phyloP scores from a whole-genome alignment of 352 stramenopile species.

The Phytophthora capsici region DNA sequence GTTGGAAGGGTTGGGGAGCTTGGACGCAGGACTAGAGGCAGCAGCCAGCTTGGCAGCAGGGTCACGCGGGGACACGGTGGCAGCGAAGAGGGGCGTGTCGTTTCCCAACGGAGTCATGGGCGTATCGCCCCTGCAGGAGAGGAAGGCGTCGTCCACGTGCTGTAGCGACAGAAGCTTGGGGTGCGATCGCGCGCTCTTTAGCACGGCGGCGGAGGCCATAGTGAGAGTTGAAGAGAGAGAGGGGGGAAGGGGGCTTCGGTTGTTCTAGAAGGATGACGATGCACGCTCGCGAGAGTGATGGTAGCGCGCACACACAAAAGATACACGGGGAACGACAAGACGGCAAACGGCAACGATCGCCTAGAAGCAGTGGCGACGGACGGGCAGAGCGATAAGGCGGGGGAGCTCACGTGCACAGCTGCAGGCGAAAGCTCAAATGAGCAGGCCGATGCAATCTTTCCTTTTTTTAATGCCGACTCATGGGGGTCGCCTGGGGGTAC shows the following conservation, averaged over 20 bases:
- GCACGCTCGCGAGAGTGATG: constrained; percentile 37
- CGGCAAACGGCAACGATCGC: constrained; percentile 31
- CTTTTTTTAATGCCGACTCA: constrained; percentile 32
- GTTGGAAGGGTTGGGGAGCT: constrained; percentile 4
- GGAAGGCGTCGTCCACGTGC: constrained; percentile 46
- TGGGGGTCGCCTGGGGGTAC: constrained; percentile 5
- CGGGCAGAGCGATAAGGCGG: background rate
- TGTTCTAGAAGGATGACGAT: constrained; percentile 44
- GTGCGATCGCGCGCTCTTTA: constrained; percentile 43
- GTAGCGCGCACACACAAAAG: constrained; percentile 41
- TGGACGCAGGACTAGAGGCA: constrained; percentile 5
- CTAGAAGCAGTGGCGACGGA: background rate
- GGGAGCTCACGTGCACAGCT: constrained; percentile 48
- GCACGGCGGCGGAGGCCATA: constrained; percentile 50
- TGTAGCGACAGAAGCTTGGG: constrained; percentile 61
- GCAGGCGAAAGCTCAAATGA: constrained; percentile 77
- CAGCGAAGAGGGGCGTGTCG: constrained; percentile 33
- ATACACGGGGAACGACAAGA: constrained; percentile 40
- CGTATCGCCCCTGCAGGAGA: constrained; percentile 32
- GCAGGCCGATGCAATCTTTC: constrained; percentile 40
- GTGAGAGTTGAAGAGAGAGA: constrained; percentile 21
- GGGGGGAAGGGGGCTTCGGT: constrained; percentile 21
- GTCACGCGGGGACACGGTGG: constrained; percentile 61
- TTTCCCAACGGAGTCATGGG: constrained; percentile 56
- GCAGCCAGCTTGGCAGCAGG: constrained; percentile 56